phyloP scores from a whole-genome alignment of 768 basidiomycete species.

The Xerocomus brunneocitrinus region DNA sequence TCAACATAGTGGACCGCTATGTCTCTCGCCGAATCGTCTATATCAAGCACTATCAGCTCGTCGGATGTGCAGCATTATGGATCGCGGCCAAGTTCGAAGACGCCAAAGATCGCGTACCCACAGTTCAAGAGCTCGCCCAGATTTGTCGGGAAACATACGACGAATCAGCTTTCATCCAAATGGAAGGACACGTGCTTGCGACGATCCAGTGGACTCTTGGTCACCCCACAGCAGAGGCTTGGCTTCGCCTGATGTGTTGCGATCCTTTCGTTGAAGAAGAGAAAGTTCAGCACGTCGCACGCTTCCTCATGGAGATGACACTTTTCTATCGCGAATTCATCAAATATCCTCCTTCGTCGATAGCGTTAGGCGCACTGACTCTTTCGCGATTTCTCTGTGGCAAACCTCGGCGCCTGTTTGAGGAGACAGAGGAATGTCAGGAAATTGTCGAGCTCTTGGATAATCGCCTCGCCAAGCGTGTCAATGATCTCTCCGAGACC shows the following conservation, averaged over 20 bases:
- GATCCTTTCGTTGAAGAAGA: conserved; percentile 75
- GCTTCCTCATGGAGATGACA: conserved; percentile 99
- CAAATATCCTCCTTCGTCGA: conserved; percentile 76
- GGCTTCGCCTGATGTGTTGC: conserved; percentile 83
- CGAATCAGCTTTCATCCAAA: conserved; percentile 96
- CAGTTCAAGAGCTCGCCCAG: conserved; percentile 88
- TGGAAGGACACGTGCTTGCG: conserved; percentile 95
- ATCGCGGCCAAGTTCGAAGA: conserved; percentile 99
- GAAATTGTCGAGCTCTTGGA: conserved; percentile 87
- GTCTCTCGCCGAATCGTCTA: conserved; percentile 98
- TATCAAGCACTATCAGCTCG: conserved; percentile 98
- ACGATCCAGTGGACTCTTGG: conserved; percentile 97
- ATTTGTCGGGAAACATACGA: conserved; percentile 97
- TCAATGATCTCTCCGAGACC: conserved; percentile 93
- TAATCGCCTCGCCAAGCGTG: conserved; percentile 76
- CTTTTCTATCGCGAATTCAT: conserved; percentile 97
- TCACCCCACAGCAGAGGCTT: conserved; percentile 96
- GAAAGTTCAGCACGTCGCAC: conserved; percentile 90
- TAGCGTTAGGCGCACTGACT: conserved; percentile 86
- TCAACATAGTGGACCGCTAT: conserved; percentile 99
- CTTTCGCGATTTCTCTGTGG: conserved; percentile 86
- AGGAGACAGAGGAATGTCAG: conserved; percentile 79
- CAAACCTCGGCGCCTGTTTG: conserved; percentile 70
- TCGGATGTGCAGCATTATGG: conserved; percentile 98
- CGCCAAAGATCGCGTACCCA: conserved; percentile 96